A percentile compares a stretch with the other conserved stretches of the same genome.
Conservation (phyloP, 2,329 filamentous ascomycete genomes). For the Trichoderma atroviride region DNA sequence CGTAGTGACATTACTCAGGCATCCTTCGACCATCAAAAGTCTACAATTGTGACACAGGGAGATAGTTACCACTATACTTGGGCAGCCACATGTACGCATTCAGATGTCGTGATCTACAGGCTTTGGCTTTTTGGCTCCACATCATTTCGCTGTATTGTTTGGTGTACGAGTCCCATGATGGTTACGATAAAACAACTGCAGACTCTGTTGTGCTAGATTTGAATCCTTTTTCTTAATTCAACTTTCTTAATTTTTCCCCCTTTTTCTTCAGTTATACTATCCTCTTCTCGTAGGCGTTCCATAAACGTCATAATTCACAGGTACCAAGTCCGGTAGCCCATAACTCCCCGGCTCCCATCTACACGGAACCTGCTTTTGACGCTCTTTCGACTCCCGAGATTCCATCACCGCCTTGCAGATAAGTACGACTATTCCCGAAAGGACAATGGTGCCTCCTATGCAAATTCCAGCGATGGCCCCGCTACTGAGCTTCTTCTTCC, state of each 20-base stretch:
- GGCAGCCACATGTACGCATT: not conserved
- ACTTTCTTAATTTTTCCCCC: not conserved
- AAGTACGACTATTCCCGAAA: not conserved
- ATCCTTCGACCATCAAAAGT: not conserved
- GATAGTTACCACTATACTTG: not conserved
- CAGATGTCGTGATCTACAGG: not conserved
- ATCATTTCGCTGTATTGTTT: not conserved
- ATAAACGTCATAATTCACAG: not conserved
- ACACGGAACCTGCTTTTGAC: not conserved
- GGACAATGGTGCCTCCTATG: not conserved
- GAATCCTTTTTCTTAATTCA: not conserved
- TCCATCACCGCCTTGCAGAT: fast-evolving
- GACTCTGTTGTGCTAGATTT: not conserved
- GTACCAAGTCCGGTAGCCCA: not conserved
- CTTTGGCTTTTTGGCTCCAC: not conserved
- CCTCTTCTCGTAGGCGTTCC: not conserved
- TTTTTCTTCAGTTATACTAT: not conserved
- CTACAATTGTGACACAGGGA: not conserved
- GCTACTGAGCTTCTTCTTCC: not conserved
- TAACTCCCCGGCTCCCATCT: not conserved
- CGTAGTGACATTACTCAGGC: not conserved
- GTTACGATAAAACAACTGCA: not conserved
- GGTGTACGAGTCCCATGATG: not conserved
- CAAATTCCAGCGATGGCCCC: not conserved
- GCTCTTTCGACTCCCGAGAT: too few species aligned